These are phyloP conservation scores for Yamadazyma diddensiae DNA, from an alignment of 1,139 yeast genomes.

Conservation along the genomic window DNA sequence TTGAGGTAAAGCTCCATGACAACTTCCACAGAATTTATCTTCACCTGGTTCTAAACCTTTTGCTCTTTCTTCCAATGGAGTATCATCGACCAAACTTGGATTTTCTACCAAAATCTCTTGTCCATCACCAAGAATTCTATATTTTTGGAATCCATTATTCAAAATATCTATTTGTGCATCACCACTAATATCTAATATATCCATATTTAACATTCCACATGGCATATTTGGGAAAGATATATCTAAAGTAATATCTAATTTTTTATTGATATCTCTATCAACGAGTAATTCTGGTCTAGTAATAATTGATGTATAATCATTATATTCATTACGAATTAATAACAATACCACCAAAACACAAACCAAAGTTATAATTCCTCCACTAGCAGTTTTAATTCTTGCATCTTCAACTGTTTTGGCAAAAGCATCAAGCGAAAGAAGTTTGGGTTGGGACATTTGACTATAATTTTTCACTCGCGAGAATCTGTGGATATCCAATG, in stretches of 20 bases:
- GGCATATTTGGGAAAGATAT: conserved; percentile 81
- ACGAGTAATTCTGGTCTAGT: conserved; percentile 82
- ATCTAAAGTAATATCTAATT: conserved; percentile 76
- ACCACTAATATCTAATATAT: conserved; percentile 77
- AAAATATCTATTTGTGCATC: conserved; percentile 73
- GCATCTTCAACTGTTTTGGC: conserved; percentile 95
- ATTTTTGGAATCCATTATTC: conserved; percentile 68
- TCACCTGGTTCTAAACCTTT: conserved; percentile 38
- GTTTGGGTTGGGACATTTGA: conserved; percentile 35
- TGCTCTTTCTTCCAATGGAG: conserved; percentile 32
- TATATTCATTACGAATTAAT: conserved; percentile 72
- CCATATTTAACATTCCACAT: conserved; percentile 57
- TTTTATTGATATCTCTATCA: conserved; percentile 76
- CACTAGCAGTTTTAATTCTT: conserved; percentile 79
- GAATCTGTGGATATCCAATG: not conserved
- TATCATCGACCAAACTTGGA: conserved; percentile 25
- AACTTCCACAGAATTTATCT: conserved; percentile 69
- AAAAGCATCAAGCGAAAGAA: conserved; percentile 81
- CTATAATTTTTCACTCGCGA: conserved; percentile 1
- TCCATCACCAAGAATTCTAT: conserved; percentile 35
- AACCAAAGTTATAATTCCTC: conserved; percentile 80
- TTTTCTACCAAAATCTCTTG: conserved; percentile 30
- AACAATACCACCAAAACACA: conserved; percentile 62
- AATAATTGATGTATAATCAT: conserved; percentile 64
- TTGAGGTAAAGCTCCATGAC: conserved; percentile 83